phyloP scores from a whole-genome alignment of 2,329 filamentous ascomycete species.

The Corinectria fuckeliana region DNA sequence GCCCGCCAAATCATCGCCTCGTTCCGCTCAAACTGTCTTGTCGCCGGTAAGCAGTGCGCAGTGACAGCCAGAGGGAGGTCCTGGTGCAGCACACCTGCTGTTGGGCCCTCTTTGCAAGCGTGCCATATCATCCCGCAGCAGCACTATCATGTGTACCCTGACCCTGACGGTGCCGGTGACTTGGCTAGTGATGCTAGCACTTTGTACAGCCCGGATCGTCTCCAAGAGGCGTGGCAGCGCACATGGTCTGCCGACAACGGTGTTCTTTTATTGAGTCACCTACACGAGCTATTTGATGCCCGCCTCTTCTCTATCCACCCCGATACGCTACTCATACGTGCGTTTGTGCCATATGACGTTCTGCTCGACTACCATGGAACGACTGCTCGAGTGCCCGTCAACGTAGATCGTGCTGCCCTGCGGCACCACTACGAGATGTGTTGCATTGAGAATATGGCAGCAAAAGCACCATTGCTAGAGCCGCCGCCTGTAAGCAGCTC shows the following conservation, averaged over 20 bases:
- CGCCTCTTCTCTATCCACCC: slow-evolving; percentile 31
- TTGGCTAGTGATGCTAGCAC: too few species aligned
- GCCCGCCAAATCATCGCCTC: background rate
- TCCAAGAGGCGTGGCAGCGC: slow-evolving; percentile 1
- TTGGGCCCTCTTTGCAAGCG: slow-evolving; percentile 22
- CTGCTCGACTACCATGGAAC: slow-evolving; percentile 20
- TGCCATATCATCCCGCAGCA: slow-evolving; percentile 29
- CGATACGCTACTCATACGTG: slow-evolving; percentile 25
- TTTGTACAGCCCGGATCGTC: background rate
- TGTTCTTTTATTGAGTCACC: slow-evolving; percentile 23
- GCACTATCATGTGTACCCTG: slow-evolving; percentile 26
- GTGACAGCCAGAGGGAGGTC: slow-evolving; percentile 17
- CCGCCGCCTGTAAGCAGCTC: too few species aligned
- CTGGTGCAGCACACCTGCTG: slow-evolving; percentile 11
- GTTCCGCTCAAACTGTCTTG: background rate
- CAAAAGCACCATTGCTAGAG: background rate
- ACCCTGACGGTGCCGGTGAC: background rate
- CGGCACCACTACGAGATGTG: slow-evolving; percentile 33
- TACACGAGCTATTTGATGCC: slow-evolving; percentile 26
- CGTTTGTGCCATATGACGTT: slow-evolving; percentile 28
- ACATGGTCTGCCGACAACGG: slow-evolving; percentile 21
- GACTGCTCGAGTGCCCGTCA: slow-evolving; percentile 7
- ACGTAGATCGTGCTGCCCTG: slow-evolving; percentile 19
- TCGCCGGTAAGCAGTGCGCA: slow-evolving; percentile 5
- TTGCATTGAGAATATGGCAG: slow-evolving; percentile 32